Conservation (phyloP, 2,329 filamentous ascomycete species). For the Colletotrichum sansevieriae region DNA sequence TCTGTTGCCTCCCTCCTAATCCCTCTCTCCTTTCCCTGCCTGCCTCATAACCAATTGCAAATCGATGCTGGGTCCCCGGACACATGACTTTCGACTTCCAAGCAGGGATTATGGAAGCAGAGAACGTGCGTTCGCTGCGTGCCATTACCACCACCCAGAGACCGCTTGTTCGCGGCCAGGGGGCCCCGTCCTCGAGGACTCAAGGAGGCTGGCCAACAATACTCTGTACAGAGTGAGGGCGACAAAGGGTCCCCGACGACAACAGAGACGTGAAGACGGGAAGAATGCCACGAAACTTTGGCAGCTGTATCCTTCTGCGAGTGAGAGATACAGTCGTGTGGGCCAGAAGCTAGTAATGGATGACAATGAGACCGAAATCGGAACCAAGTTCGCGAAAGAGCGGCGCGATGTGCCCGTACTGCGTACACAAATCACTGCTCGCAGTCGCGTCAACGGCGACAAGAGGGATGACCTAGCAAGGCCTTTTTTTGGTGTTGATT, state of each 20-base stretch:
- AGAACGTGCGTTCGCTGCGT: slow-evolving; percentile 28
- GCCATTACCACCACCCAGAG: slow-evolving; percentile 23
- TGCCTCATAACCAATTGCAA: slow-evolving; percentile 18
- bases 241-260: too few species aligned
- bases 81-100: slow-evolving; percentile 28
- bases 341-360: slow-evolving; percentile 16
- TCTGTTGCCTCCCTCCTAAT: slow-evolving; percentile 15
- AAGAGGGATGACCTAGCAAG: slow-evolving; percentile 2
- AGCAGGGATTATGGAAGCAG: slow-evolving; percentile 37
- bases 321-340: neutral
- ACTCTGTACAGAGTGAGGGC: neutral
- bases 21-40: slow-evolving; percentile 5
- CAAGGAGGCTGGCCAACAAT: slow-evolving; percentile 1
- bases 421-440: slow-evolving; percentile 11
- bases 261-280: neutral
- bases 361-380: slow-evolving; percentile 18
- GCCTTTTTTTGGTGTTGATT: neutral
- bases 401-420: neutral
- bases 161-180: slow-evolving; percentile 12
- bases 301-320: slow-evolving; percentile 1
- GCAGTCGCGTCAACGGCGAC: slow-evolving; percentile 19
- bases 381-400: neutral
- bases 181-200: neutral
- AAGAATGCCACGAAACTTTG: neutral
- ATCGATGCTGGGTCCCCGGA: slow-evolving; percentile 5